Base-by-base conservation (phyloP, 441 rosid species). In the Caryocar brasiliense region DNA sequence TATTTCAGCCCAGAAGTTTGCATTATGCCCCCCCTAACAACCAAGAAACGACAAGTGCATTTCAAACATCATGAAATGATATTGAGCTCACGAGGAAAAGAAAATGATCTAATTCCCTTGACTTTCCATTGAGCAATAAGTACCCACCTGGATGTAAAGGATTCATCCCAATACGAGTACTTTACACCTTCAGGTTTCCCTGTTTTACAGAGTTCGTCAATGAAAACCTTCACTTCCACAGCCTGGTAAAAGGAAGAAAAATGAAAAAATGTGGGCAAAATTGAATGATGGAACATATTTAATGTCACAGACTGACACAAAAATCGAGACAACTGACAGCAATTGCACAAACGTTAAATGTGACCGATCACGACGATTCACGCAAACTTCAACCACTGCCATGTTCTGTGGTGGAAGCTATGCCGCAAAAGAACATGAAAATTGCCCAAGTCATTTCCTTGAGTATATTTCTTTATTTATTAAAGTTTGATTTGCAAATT, bases 101-200 rank as follows among this genome's bases (percentile, higher is more conserved):
- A 40, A 24, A 37, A 25, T 26, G 23, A 22, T 7, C 2, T 1
- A 25, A 30, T 17, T 29, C 51, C 20, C 17, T 7, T 5, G 9
- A 15, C 17, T 40, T 45, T 48, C 4, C 14, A 47, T 41, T 54
- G 29, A 40, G 28, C 28, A 8, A 32, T 40, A 30, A 55, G 56
- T 37, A 37, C 57, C 13, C 54, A 87, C 98, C 95, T 81, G 40
- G 98, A 75, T 40, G 96, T 79, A 66, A 73, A 78, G 15, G 68
- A 41, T 58, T 91, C 98, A 18, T 87, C 74, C 95, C 95, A 91
- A 66, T 68, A 87, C 1, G 96, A 75, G 58, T 81, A 91, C 41
- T 75, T 68, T 11, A 91, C 43, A 44, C 70, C 77, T 41, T 74
- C 69, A 41, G 87, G 93, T 60, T 75, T 80, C 50, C 77, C 77